These are phyloP conservation scores for Dactylellina leptospora DNA, from an alignment of 2,329 filamentous ascomycete species.

Conservation along the genomic window DNA sequence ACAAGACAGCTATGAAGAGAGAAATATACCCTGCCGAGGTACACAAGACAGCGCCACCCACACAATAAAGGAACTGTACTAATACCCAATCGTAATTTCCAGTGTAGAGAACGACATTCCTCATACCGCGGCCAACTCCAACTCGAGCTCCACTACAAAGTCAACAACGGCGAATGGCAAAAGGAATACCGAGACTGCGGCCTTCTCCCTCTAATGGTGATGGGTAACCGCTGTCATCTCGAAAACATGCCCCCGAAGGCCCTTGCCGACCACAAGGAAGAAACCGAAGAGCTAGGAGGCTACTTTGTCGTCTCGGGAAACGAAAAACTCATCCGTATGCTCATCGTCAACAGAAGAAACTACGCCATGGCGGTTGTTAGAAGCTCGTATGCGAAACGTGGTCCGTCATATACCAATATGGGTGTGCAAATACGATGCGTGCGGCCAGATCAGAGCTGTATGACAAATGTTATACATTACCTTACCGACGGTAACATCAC, in stretches of 20 bases:
- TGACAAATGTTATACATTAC: conserved; percentile 97
- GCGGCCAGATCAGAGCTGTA: conserved; percentile 95
- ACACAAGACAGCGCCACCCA: not conserved
- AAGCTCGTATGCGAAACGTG: conserved; percentile 87
- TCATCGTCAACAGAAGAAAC: conserved; percentile 89
- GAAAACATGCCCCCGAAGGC: conserved; percentile 83
- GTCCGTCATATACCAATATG: conserved; percentile 84
- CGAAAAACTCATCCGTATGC: conserved; percentile 92
- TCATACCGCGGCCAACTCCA: conserved; percentile 89
- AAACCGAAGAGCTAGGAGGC: conserved; percentile 92
- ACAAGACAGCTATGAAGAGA: conserved; percentile 72
- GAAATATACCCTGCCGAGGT: conserved; percentile 85
- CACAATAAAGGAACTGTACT: not conserved
- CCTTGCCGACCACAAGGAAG: conserved; percentile 87
- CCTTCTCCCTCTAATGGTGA: conserved; percentile 90
- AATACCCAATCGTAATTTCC: not conserved
- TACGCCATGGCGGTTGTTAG: conserved; percentile 94
- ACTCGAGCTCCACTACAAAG: conserved; percentile 80
- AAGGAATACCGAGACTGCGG: conserved; percentile 87
- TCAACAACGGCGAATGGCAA: conserved; percentile 86
- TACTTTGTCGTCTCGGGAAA: conserved; percentile 99
- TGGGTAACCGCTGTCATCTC: conserved; percentile 83
- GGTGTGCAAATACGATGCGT: conserved; percentile 92
- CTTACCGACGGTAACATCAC: conserved; percentile 94
- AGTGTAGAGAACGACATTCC: conserved; percentile 87